Evolutionary conservation across 257 asterid genomes (phyloP).

Genomic region (Paraleonurus japonicus): DNA sequence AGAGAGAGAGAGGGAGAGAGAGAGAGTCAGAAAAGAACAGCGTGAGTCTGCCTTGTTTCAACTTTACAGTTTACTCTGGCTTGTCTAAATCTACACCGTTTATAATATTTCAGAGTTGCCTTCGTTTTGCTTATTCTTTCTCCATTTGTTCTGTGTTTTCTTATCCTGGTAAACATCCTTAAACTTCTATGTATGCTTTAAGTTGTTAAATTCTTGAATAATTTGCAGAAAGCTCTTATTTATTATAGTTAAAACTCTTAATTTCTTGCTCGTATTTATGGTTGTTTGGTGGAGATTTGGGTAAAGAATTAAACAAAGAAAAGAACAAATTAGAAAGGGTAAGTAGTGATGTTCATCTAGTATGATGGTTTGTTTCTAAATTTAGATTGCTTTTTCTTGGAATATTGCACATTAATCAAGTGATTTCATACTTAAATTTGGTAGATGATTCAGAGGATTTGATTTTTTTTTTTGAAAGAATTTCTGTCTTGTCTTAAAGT

Average conservation of each 20-base stretch:
- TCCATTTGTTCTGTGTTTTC: conserved; percentile 4
- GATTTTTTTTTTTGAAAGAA: no score
- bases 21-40: not conserved
- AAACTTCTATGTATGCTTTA: not conserved
- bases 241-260: not conserved
- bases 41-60: not conserved
- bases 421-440: not conserved
- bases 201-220: not conserved
- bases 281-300: not conserved
- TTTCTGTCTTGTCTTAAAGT: no score
- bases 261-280: not conserved
- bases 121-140: not conserved
- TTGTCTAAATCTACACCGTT: not conserved
- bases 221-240: not conserved
- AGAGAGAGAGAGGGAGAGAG: no score
- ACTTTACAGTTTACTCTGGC: not conserved
- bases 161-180: not conserved
- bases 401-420: not conserved
- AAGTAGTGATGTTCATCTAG: not conserved
- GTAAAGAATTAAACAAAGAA: not conserved
- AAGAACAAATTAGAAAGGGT: not conserved
- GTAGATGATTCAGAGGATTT: not conserved
- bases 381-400: not conserved
- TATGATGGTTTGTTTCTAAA: not conserved
- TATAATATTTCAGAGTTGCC: not conserved